Base-by-base conservation (phyloP, 441 rosid species). In the Populus hybrid region DNA sequence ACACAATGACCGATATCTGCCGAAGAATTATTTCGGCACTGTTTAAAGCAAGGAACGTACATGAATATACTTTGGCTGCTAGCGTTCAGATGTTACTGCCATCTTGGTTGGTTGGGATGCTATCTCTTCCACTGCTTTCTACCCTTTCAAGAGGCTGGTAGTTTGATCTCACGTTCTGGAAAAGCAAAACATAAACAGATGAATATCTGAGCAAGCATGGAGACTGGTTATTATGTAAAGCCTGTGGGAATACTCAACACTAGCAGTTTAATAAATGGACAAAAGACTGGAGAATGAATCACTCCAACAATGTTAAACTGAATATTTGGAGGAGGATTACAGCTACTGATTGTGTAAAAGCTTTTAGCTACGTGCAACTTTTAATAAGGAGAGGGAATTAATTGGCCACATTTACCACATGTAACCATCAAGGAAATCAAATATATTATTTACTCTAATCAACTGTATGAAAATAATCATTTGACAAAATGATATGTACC, bases 121-220 rank as follows among this genome's bases (percentile, higher is more conserved):
- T 73, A 70, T 64, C 80, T 79, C 66, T 73, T 70, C 74, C 86
- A 26, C 73, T 74, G 35, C 72, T 81, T 73, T 80, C 83, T 26
- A 70, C 81, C 73, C 79, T 87, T 78, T 76, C 80, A 46, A 75
- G 78, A 65, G 68, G 80, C 80, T 75, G 86, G 86, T 90, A 90
- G 79, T 86, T 87, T 40, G 89, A 85, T 78, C 87, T 88, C 81
- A 93, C 94, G 63, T 83, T 87, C 97, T 94, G 94, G 74, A 77
- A 73, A 36, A 75, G 50, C 10, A 70, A 67, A 78, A 59, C 12
- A 21, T 10, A 40, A 57, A 73, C 0, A 28, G 30, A 53, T 67
- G 6, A 30, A 66, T 75, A 30, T 67, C n/a, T 71, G 12, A 14
- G 6, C 2, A 59, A 3, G 24, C 64, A n/a, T 8, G 64, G 24